Evolutionary conservation across 768 basidiomycete species (phyloP).

Genomic region (Chlorophyllum brunneum): DNA sequence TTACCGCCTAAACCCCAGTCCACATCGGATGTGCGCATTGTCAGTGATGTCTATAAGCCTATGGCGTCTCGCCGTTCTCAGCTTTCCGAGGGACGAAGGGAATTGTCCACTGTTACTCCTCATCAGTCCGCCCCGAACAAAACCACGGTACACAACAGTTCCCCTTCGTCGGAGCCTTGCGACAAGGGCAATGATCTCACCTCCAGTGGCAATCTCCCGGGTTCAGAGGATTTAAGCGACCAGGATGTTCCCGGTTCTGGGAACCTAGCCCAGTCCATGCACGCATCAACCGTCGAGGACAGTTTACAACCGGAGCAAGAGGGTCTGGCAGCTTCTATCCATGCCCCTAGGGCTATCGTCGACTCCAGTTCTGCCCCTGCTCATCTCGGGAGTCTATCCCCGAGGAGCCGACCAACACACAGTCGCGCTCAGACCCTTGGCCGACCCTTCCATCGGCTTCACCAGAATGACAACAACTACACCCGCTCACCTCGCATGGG

Average conservation of each 20-base stretch:
- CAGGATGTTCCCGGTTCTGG: constrained; percentile 3
- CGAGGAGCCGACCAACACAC: constrained; percentile 38
- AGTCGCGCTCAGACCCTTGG: constrained; percentile 57
- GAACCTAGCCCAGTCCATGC: constrained; percentile 19
- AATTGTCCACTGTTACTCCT: no score
- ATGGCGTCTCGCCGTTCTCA: neutral
- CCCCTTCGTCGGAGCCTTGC: neutral
- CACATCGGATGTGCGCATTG: neutral
- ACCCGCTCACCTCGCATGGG: constrained; percentile 39
- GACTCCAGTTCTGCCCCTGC: constrained; percentile 39
- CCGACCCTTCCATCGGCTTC: constrained; percentile 30
- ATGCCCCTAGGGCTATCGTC: constrained; percentile 42
- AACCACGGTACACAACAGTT: no score
- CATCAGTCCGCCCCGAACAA: no score
- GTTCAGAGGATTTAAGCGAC: constrained; percentile 13
- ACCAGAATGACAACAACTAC: constrained; percentile 21
- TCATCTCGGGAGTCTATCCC: constrained; percentile 10
- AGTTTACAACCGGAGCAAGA: constrained; percentile 11
- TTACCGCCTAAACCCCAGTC: constrained; percentile 2
- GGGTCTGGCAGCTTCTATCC: constrained; percentile 48
- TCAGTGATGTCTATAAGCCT: neutral
- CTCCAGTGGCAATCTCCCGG: neutral
- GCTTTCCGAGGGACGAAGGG: neutral
- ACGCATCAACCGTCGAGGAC: constrained; percentile 15
- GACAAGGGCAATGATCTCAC: neutral